Evolutionary conservation across 78 protist genomes (phyloP).

Genomic region (Dictyostelium capitatum): DNA sequence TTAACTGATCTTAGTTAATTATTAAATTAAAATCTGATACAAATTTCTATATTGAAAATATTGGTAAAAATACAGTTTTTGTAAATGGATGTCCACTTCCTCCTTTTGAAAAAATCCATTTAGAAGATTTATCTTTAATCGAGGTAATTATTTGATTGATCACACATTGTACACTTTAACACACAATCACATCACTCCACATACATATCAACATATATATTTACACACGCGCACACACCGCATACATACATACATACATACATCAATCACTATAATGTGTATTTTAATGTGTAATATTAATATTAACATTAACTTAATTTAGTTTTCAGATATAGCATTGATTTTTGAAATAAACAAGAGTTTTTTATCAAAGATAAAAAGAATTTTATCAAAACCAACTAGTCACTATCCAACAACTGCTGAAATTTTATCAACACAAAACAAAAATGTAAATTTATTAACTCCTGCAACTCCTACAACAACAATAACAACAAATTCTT

Average conservation of each 20-base stretch:
- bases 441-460: neutral
- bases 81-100: constrained; percentile 55
- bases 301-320: neutral
- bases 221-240: too few species aligned
- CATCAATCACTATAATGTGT: too few species aligned
- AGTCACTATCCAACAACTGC: constrained; percentile 5
- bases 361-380: constrained; percentile 32
- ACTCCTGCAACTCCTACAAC: too few species aligned
- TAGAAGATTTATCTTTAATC: constrained; percentile 54
- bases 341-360: constrained; percentile 57
- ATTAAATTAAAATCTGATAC: constrained; percentile 48
- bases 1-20: constrained; percentile 4
- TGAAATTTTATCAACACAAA: neutral
- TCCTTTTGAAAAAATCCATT: neutral
- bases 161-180: neutral
- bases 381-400: constrained; percentile 21
- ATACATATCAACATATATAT: too few species aligned
- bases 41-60: constrained; percentile 54
- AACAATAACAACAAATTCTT: too few species aligned
- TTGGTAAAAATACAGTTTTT: constrained; percentile 55
- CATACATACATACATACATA: too few species aligned
- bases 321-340: constrained; percentile 37
- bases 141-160: constrained; percentile 31
- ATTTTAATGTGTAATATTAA: neutral
- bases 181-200: too few species aligned